Conservation (phyloP, 2,329 filamentous ascomycete genomes). For the Tolypocladium inflatum region DNA sequence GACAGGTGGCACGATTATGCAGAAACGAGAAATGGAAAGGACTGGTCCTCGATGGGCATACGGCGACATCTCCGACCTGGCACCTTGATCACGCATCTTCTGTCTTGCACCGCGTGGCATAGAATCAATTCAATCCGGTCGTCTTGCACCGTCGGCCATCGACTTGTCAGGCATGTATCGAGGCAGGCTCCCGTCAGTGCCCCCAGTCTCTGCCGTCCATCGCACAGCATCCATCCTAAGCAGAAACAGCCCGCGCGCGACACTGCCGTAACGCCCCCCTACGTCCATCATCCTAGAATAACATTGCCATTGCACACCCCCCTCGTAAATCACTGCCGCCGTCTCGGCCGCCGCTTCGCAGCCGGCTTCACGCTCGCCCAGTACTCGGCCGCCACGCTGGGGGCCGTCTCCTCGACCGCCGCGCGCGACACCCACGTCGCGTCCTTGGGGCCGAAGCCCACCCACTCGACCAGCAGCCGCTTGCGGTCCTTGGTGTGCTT, state of each 20-base stretch:
- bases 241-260: not conserved
- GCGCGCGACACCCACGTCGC: constrained; percentile 19
- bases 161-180: too few relatives aligned
- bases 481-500: constrained; percentile 18
- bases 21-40: too few relatives aligned
- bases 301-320: not conserved
- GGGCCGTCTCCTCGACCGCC: constrained; percentile 16
- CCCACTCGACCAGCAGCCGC: constrained; percentile 24
- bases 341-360: not conserved
- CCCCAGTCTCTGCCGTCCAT: too few relatives aligned
- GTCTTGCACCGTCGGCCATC: too few relatives aligned
- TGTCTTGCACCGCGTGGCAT: too few relatives aligned
- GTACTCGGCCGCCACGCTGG: constrained; percentile 17
- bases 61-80: too few relatives aligned
- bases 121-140: too few relatives aligned
- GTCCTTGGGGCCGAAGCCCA: constrained; percentile 19
- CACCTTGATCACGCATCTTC: too few relatives aligned
- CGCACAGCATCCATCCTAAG: not conserved
- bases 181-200: too few relatives aligned
- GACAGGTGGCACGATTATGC: too few relatives aligned
- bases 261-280: not conserved
- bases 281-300: not conserved
- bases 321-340: not conserved
- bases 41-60: too few relatives aligned
- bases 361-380: constrained; percentile 5